Conservation (phyloP, 441 rosid genomes). For the Arabidopsis hybrid region DNA sequence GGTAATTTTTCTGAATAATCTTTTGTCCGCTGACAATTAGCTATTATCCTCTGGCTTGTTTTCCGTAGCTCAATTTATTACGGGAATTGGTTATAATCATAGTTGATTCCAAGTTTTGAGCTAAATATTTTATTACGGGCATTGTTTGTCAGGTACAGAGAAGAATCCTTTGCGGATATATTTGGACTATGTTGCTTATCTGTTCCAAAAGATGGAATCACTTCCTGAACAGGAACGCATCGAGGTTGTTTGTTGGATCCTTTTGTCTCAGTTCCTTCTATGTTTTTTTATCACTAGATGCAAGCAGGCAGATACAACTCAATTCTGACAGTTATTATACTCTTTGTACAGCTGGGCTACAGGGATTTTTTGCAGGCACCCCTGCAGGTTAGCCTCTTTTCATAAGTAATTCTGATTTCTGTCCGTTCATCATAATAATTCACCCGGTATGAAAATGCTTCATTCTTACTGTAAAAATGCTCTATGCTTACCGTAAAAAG, state of each 20-base stretch:
- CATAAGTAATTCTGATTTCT: conserved; percentile 16
- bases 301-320: conserved; percentile 17
- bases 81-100: conserved; percentile 1
- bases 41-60: conserved; percentile 15
- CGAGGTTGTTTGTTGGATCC: conserved; percentile 61
- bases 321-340: conserved; percentile 29
- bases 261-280: conserved; percentile 22
- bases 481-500: conserved; percentile 23
- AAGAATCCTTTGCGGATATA: conserved; percentile 80
- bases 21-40: neutral
- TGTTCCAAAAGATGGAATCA: conserved; percentile 92
- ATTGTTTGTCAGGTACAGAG: conserved; percentile 50
- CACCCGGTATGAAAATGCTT: neutral
- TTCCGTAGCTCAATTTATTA: neutral
- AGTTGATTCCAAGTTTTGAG: conserved; percentile 7
- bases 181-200: conserved; percentile 88
- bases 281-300: conserved; percentile 2
- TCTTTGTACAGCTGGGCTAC: conserved; percentile 81
- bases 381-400: conserved; percentile 76
- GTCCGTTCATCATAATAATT: conserved; percentile 14
- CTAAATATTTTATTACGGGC: neutral
- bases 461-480: conserved; percentile 26
- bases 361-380: conserved; percentile 96
- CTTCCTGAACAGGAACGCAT: conserved; percentile 94
- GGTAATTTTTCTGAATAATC: conserved; percentile 26